Base-by-base conservation (phyloP, 176 grass and related monocot species). In the Puccinellia tenuiflora region DNA sequence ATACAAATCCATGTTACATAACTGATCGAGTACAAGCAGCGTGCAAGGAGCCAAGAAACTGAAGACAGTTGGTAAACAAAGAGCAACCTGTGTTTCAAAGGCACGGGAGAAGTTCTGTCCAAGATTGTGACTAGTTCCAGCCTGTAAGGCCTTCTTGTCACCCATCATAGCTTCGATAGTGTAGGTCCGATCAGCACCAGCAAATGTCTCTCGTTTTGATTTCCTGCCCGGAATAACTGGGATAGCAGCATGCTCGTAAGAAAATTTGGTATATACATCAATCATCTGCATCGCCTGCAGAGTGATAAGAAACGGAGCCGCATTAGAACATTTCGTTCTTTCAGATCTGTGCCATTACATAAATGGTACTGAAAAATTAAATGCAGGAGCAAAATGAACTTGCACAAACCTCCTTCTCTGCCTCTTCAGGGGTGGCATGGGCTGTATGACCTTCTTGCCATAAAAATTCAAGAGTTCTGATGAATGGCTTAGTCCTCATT, bases 161-260 rank as follows among this genome's bases (percentile, higher is more conserved):
- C 96, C 96, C 96, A 98, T 98, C 96, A 98, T 98, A 86, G 92
- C 96, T 89, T 98, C 96, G 86, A 98, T 98, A 84, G 96, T 98
- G 82, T 98, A 95, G 3, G 96, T 98, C 47, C 80, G 73, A 81
- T 84, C 68, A 60, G 96, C 96, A 80, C 96, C 96, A 85, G 96
- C 92, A 87, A 98, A 98, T 77, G 96, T 98, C 77, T 98, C 96
- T 40, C 70, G 76, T 76, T 60, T 98, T 85, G 96, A 98, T 90
- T 98, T 98, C 77, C 89, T 89, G 84, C 91, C 96, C 33, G 91
- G 86, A 88, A 98, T 91, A 83, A 98, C 96, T 83, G 96, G 96
- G 43, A 98, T 93, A 85, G 96, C 92, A 68, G 96, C 92, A 52
- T 98, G 88, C 66, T 95, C 92, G 76, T 91, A 95, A 66, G 96